Base-by-base conservation (phyloP, 2,329 filamentous ascomycete species). In the Sporothrix brunneoviolacea region DNA sequence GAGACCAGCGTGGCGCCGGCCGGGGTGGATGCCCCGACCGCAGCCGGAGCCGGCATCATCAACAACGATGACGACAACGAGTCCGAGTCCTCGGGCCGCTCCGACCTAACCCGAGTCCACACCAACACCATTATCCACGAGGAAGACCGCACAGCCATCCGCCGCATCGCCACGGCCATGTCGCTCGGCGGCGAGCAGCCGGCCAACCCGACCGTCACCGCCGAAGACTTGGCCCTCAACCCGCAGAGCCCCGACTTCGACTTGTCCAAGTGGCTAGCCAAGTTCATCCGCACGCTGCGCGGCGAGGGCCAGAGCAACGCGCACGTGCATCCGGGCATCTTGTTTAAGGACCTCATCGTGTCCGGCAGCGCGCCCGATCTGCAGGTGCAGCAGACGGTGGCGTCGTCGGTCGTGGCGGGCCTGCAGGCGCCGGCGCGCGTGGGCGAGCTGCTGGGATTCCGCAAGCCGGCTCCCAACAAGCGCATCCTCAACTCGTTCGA, bases 361-460 rank as follows among this genome's bases (percentile, higher is more conserved):
- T 79, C 82, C 59, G 83, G 84, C 36, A 87, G 76, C 57, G 83
- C 83, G 27, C 76, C 75, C 32, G 71, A 79, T 2, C 84, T 83
- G 2, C 83, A 88, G 62, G 86, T 83, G 64, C 84, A 88, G 62
- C 81, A 81, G 65, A 76, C 82, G 54, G 79, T 85, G 35, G 71
- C 67, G 51, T 84, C 84, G 55, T 79, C 75, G 68, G 63, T 84
- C 3, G 74, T 76, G 39, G 59, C 65, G 0, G 78, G 75, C 69
- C 63, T 84, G 4, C 74, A 77, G 40, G 58, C 66, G 0, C 66
- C 67, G 1, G 68, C 70, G 9, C 51, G 71, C 18, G 59, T 68
- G 1, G 70, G 73, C 52, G 68, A 75, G 57, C 54, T 80, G 1
- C 61, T 84, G 32, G 77, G 77, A 3, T 58, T 74, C 55, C 42